Base-by-base conservation (phyloP, 345 rosid species). In the Angophora floribunda region DNA sequence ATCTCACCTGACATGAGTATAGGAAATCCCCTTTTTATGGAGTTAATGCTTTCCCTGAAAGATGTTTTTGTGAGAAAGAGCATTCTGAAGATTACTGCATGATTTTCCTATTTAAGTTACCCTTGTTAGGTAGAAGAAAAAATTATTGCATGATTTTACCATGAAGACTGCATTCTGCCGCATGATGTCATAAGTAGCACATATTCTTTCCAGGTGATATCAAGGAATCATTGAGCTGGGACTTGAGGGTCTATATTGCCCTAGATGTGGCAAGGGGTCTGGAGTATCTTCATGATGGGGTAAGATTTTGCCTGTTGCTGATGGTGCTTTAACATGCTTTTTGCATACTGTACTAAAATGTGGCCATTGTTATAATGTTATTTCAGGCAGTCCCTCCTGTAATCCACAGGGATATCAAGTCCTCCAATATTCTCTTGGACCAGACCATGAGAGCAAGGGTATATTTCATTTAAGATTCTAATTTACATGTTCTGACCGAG, bases 211-310 rank as follows among this genome's bases (percentile, higher is more conserved):
- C 95, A 98, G 99, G 94, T 90, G 96, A 94, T 87, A 89, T 92
- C 44, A 90, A 92, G 87, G 95, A 93, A 89, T 90, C 93, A 9
- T 79, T 96, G 90, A 93, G 90, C 93, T 97, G 99, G 99, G 97
- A 95, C 90, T 93, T 95, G 94, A 94, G 99, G 87, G 95, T 95
- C 70, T 88, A 92, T 91, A 95, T 96, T 49, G 99, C 99, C 85
- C 90, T 98, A 91, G 99, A 98, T 55, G 97, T 98, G 57, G 98
- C 99, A 61, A 94, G 99, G 86, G 99, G 99, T 55, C 93, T 97
- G 91, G 99, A 98, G 92, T 98, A 98, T 95, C 99, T 98, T 92
- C 99, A 98, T 88, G 99, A 98, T 86, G 99, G 99, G 94, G 99
- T 98, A 94, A 90, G 90, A 86, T 89, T 47, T 88, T 85, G 50